phyloP scores from a whole-genome alignment of 805 yeast genomes.

The Saccharomyces eubayanus region DNA sequence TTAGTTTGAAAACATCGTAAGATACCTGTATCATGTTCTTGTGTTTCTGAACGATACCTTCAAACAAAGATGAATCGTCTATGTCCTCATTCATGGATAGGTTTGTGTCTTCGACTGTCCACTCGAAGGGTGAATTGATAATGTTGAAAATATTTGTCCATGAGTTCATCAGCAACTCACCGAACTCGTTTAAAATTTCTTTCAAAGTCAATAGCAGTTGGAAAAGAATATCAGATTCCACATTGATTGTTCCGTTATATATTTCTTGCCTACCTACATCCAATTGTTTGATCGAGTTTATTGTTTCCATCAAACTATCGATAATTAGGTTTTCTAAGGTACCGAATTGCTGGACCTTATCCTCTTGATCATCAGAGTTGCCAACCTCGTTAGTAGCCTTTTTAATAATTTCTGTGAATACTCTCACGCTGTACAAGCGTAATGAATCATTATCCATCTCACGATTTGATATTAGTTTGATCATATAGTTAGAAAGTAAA shows the following conservation, averaged over 20 bases:
- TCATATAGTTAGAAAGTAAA: constrained; percentile 38
- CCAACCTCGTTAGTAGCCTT: constrained; percentile 24
- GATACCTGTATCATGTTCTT: constrained; percentile 49
- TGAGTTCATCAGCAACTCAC: constrained; percentile 47
- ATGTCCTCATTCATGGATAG: constrained; percentile 20
- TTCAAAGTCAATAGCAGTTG: constrained; percentile 55
- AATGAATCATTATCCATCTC: constrained; percentile 33
- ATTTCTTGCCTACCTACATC: constrained; percentile 25
- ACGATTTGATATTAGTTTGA: constrained; percentile 39
- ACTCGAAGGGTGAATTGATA: constrained; percentile 46
- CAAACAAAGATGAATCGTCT: constrained; percentile 27
- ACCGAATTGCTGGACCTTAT: constrained; percentile 9
- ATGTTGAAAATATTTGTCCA: constrained; percentile 71
- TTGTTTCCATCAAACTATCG: constrained; percentile 39
- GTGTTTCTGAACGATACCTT: constrained; percentile 38
- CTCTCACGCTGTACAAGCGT: constrained; percentile 41
- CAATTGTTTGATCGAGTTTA: constrained; percentile 34
- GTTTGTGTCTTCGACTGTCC: constrained; percentile 25
- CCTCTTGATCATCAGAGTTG: constrained; percentile 14
- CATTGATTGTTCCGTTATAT: constrained; percentile 35
- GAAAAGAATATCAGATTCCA: constrained; percentile 62
- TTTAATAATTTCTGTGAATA: constrained; percentile 44
- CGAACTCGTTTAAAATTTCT: constrained; percentile 70
- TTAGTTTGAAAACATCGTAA: constrained; percentile 73
- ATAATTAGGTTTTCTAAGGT: constrained; percentile 42